A percentile compares a stretch with the other conserved stretches of the same genome.
phyloP scores from a whole-genome alignment of 2,329 filamentous ascomycete genomes.

The Zymoseptoria brevis region DNA sequence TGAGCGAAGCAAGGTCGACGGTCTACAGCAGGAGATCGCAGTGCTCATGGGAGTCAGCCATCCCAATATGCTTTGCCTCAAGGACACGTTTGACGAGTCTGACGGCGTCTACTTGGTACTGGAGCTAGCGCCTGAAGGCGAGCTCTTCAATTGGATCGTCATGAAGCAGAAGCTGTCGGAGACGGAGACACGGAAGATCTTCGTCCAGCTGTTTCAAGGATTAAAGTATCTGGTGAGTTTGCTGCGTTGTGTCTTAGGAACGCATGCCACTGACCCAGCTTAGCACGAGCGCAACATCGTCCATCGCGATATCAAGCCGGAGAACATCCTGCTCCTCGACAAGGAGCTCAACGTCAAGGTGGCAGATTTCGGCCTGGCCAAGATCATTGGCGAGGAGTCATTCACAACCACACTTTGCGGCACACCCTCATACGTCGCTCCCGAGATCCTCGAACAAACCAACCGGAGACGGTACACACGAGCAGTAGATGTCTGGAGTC shows the following conservation, averaged over 20 bases:
- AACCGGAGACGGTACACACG: conserved; percentile 83
- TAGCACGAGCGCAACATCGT: conserved; percentile 96
- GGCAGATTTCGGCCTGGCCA: conserved; percentile 92
- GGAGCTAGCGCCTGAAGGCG: conserved; percentile 84
- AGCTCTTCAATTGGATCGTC: conserved; percentile 92
- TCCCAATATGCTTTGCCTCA: conserved; percentile 83
- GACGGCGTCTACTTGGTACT: conserved; percentile 87
- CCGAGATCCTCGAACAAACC: conserved; percentile 80
- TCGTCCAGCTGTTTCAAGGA: conserved; percentile 83
- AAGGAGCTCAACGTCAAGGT: conserved; percentile 81
- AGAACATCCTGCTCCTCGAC: conserved; percentile 87
- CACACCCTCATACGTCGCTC: conserved; percentile 84
- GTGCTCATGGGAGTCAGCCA: conserved; percentile 97
- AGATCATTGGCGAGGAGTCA: conserved; percentile 96
- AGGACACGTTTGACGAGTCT: conserved; percentile 87
- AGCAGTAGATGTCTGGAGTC: conserved; percentile 91
- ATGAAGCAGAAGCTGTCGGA: conserved; percentile 84
- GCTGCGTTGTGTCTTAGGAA: conserved; percentile 15
- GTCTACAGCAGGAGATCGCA: conserved; percentile 89
- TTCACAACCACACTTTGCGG: conserved; percentile 94
- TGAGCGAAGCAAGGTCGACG: conserved; percentile 74
- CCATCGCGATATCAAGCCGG: conserved; percentile 94
- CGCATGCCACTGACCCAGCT: conserved; percentile 6
- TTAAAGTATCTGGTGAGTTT: conserved; percentile 81
- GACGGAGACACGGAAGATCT: conserved; percentile 74